Conservation (phyloP, 108 stramenopile species). For the Epipyxis sp. region DNA sequence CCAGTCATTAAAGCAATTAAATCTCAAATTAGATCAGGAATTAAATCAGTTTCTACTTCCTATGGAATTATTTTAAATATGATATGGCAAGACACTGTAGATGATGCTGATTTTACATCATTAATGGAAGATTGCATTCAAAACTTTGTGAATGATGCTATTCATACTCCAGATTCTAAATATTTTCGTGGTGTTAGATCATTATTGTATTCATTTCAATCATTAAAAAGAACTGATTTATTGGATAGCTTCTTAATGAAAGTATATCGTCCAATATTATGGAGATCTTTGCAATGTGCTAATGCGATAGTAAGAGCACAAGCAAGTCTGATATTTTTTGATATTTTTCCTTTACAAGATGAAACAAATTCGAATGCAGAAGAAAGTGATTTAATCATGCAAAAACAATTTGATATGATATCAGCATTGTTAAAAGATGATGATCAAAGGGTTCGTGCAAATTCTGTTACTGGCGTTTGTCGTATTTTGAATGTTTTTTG, state of each 20-base stretch:
- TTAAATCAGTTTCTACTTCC: too few species aligned
- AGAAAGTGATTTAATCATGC: constrained; percentile 58
- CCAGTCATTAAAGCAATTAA: too few species aligned
- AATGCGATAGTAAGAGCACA: constrained; percentile 78
- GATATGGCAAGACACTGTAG: too few species aligned
- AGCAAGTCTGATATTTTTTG: constrained; percentile 66
- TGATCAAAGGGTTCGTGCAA: constrained; percentile 70
- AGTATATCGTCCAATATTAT: constrained; percentile 80
- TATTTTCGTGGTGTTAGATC: constrained; percentile 28
- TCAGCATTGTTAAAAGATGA: constrained; percentile 66
- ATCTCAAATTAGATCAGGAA: too few species aligned
- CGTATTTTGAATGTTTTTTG: constrained; percentile 70
- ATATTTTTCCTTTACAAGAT: constrained; percentile 89
- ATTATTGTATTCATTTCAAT: constrained; percentile 67
- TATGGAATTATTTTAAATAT: too few species aligned
- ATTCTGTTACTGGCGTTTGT: constrained; percentile 70
- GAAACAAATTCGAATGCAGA: constrained; percentile 50
- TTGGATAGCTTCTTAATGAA: constrained; percentile 76
- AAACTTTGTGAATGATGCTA: constrained; percentile 68
- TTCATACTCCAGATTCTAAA: constrained; percentile 58
- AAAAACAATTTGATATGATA: constrained; percentile 67
- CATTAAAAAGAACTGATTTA: constrained; percentile 65
- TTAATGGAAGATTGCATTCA: constrained; percentile 68
- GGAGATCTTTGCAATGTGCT: constrained; percentile 75
- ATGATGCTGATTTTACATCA: too few species aligned